These are phyloP conservation scores for Vaccinium corymbosum DNA, from an alignment of 148 eudicot genomes.

Conservation along the genomic window DNA sequence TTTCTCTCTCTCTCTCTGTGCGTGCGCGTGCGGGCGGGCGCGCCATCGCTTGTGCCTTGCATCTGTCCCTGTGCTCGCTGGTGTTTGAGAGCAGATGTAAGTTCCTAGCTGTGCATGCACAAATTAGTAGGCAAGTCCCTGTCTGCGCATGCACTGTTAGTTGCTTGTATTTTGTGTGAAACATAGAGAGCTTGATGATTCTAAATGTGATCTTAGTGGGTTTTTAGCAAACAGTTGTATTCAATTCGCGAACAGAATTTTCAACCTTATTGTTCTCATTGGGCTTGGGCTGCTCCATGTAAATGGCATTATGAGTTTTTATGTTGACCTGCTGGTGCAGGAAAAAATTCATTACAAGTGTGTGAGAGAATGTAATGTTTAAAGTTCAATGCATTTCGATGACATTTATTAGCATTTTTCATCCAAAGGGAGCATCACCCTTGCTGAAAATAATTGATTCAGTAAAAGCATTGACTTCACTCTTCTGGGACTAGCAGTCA, in stretches of 20 bases:
- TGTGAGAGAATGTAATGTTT: background rate
- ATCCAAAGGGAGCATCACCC: background rate
- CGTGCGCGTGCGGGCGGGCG: too few species aligned
- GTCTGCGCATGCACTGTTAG: too few species aligned
- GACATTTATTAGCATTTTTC: background rate
- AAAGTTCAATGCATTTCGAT: background rate
- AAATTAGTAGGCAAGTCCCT: background rate
- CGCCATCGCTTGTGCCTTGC: too few species aligned
- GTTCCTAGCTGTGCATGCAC: constrained; percentile 12
- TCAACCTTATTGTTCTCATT: background rate
- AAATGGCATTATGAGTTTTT: background rate
- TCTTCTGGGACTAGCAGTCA: background rate
- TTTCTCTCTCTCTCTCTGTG: background rate
- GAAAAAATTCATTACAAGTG: background rate
- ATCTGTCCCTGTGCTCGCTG: too few species aligned
- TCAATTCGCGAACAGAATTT: background rate
- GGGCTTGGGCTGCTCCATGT: background rate
- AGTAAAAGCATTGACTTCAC: background rate
- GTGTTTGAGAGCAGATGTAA: constrained; percentile 23
- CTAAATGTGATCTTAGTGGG: background rate
- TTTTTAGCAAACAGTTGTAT: background rate
- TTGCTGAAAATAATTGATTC: background rate
- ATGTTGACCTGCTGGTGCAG: background rate
- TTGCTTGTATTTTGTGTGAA: background rate
- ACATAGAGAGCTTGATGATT: background rate